Conservation (phyloP, 192 early-diverging fungal species). For the Coemansia erecta region DNA sequence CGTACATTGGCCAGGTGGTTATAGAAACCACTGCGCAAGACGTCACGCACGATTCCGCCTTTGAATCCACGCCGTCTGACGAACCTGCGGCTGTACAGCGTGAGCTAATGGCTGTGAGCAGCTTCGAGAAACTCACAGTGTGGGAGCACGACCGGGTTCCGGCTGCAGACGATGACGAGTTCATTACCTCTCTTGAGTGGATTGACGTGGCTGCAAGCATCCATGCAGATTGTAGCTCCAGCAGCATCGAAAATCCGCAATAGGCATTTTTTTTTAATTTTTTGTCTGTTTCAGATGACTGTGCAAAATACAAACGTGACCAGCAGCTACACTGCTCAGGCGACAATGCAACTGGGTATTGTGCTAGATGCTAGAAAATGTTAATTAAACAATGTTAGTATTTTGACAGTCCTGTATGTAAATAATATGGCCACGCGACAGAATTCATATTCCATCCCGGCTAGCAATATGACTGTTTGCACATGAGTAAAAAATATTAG, state of each 20-base stretch:
- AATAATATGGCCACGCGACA: no score
- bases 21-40: slow-evolving; percentile 4
- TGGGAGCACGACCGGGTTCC: slow-evolving; percentile 51
- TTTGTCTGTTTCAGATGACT: no score
- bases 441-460: no score
- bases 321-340: no score
- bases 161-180: slow-evolving; percentile 33
- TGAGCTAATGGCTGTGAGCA: slow-evolving; percentile 19
- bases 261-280: background rate
- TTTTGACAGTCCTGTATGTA: no score
- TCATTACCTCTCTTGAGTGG: slow-evolving; percentile 39
- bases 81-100: slow-evolving; percentile 16
- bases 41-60: slow-evolving; percentile 18
- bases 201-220: slow-evolving; percentile 31
- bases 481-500: no score
- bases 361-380: no score
- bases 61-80: slow-evolving; percentile 14
- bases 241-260: background rate
- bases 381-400: no score
- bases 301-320: no score
- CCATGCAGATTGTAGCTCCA: slow-evolving; percentile 34
- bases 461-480: no score
- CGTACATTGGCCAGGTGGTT: slow-evolving; percentile 34
- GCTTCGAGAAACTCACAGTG: slow-evolving; percentile 22
- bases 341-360: no score